Percentiles rank a stretch among this genome's conserved stretches.
phyloP scores from a whole-genome alignment of 768 basidiomycete species.

The Panaeolus cyanescens region DNA sequence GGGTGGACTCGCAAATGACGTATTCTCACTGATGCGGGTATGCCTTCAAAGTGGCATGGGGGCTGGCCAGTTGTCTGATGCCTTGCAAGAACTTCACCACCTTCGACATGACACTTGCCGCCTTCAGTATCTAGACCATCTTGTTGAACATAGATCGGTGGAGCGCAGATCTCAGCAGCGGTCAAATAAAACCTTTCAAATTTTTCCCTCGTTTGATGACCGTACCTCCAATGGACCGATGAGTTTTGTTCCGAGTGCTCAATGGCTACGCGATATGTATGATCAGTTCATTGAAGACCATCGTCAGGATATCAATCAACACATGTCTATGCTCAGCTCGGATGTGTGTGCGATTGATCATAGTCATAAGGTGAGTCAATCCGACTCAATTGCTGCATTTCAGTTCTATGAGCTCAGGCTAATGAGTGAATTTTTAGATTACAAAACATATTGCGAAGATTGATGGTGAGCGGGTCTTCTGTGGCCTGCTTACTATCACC shows the following conservation, averaged over 20 bases:
- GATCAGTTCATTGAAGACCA: conserved; percentile 22
- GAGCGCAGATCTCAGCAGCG: too few relatives aligned
- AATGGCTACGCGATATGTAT: conserved; percentile 24
- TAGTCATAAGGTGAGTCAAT: conserved; percentile 15
- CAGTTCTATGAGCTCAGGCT: too few relatives aligned
- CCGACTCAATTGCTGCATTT: conserved; percentile 5
- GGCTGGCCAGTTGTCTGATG: conserved; percentile 22
- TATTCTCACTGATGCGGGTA: conserved; percentile 15
- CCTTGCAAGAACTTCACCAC: conserved; percentile 1
- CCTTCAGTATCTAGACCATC: not conserved
- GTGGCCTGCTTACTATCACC: conserved; percentile 4
- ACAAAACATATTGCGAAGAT: conserved; percentile 6
- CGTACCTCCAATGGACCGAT: conserved; percentile 12
- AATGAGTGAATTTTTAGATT: not conserved
- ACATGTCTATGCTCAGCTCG: conserved; percentile 21
- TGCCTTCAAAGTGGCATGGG: conserved; percentile 24
- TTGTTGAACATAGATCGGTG: too few relatives aligned
- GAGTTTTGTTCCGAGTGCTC: conserved; percentile 23
- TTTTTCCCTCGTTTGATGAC: conserved; percentile 22
- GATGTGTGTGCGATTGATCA: conserved; percentile 26
- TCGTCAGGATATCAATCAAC: conserved; percentile 18
- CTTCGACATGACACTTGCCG: not conserved
- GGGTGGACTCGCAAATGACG: conserved; percentile 16
- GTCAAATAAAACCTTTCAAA: conserved; percentile 14
- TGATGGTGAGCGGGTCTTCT: conserved; percentile 6